Evolutionary conservation across 2,329 filamentous ascomycete genomes (phyloP).

Genomic region (Epicoccum nigrum): DNA sequence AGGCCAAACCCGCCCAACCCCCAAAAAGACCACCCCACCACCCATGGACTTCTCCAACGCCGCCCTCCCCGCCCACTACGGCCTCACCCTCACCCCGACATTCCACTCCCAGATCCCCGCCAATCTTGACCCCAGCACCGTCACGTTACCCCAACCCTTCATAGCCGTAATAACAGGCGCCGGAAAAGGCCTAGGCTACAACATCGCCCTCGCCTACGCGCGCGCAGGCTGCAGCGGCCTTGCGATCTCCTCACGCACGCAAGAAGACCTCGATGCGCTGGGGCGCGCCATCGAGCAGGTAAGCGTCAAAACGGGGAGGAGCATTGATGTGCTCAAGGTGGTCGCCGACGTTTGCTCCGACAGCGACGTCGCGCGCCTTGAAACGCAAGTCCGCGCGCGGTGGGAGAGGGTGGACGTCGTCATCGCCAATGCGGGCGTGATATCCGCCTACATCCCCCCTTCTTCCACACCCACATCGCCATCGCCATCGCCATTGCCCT

Average conservation of each 20-base stretch:
- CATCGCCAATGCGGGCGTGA: constrained; percentile 31
- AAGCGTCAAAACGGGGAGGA: neutral
- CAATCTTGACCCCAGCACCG: constrained; percentile 53
- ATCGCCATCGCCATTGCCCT: too few relatives aligned
- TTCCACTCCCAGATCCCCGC: constrained; percentile 59
- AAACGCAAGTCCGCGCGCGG: constrained; percentile 9
- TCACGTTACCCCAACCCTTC: constrained; percentile 25
- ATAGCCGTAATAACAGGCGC: constrained; percentile 61
- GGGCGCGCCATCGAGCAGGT: constrained; percentile 12
- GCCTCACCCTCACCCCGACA: constrained; percentile 19
- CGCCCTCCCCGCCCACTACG: constrained; percentile 16
- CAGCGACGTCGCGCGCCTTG: constrained; percentile 10
- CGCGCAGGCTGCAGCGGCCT: constrained; percentile 60
- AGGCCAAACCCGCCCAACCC: too few relatives aligned
- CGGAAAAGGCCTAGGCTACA: constrained; percentile 60
- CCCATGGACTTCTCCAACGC: constrained; percentile 4
- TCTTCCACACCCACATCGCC: neutral
- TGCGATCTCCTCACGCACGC: constrained; percentile 50
- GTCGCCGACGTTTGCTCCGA: constrained; percentile 21
- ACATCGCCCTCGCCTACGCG: constrained; percentile 61
- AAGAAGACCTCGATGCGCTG: constrained; percentile 20
- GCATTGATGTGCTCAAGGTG: constrained; percentile 38
- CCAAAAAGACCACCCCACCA: too few relatives aligned
- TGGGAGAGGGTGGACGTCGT: constrained; percentile 26
- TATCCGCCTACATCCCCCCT: constrained; percentile 20